These are phyloP conservation scores for Xylaria nigripes DNA, from an alignment of 495 filamentous ascomycete genomes.

Conservation along the genomic window DNA sequence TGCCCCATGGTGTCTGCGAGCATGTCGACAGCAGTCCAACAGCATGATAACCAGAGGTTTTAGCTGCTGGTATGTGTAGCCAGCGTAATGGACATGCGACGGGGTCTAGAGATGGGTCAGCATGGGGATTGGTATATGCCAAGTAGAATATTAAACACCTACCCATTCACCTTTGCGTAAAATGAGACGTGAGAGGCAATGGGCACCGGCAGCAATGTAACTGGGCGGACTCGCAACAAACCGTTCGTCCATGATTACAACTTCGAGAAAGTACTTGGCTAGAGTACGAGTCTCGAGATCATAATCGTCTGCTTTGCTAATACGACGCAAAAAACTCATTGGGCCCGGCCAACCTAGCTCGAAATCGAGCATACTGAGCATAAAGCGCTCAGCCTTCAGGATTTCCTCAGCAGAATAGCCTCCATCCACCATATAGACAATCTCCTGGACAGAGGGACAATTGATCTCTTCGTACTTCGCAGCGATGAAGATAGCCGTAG, in stretches of 20 bases:
- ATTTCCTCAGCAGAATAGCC: constrained; percentile 87
- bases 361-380: constrained; percentile 91
- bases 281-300: constrained; percentile 91
- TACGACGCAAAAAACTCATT: constrained; percentile 92
- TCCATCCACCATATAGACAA: constrained; percentile 96
- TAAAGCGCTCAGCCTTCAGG: constrained; percentile 94
- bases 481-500: constrained; percentile 90
- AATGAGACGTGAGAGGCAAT: constrained; percentile 86
- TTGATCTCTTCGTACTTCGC: constrained; percentile 99
- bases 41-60: constrained; percentile 67
- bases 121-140: neutral
- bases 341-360: constrained; percentile 95
- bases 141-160: constrained; percentile 32
- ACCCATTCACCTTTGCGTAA: constrained; percentile 89
- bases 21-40: constrained; percentile 77
- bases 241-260: constrained; percentile 96
- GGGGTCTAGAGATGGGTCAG: constrained; percentile 50
- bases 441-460: constrained; percentile 86
- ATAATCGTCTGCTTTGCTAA: constrained; percentile 98
- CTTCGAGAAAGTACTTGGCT: constrained; percentile 95
- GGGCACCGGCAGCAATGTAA: constrained; percentile 83
- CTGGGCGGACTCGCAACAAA: constrained; percentile 88
- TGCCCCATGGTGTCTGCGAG: constrained; percentile 69
- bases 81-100: constrained; percentile 82
- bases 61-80: constrained; percentile 81